These are phyloP conservation scores for Termitomyces sp. DNA, from an alignment of 768 basidiomycete genomes.

Conservation along the genomic window DNA sequence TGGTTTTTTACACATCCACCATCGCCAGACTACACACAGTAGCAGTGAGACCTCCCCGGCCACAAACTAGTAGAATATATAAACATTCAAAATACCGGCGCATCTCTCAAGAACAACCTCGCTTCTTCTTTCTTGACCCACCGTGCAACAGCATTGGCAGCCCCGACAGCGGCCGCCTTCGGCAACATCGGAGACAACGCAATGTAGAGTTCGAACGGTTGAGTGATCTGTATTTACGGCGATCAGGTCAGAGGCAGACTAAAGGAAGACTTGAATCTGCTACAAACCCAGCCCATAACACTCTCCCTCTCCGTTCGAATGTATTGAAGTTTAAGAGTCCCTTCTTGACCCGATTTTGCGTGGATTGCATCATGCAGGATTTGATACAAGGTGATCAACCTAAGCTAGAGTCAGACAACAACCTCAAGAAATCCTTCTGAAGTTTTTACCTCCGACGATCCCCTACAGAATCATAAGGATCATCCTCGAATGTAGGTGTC, in stretches of 20 bases:
- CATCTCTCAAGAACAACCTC: conserved; percentile 77
- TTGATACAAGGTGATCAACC: conserved; percentile 85
- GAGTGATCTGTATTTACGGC: conserved; percentile 65
- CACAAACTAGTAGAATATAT: neutral
- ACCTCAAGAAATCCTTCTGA: neutral
- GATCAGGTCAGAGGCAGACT: neutral
- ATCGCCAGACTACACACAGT: neutral
- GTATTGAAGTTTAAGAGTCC: conserved; percentile 81
- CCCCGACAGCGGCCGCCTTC: conserved; percentile 81
- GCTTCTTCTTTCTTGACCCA: conserved; percentile 92
- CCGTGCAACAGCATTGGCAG: conserved; percentile 82
- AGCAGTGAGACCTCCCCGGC: too few species aligned
- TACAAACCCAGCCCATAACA: conserved; percentile 89
- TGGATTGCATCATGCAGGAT: conserved; percentile 85
- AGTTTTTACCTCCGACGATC: conserved; percentile 54
- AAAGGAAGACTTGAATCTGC: neutral
- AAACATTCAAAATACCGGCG: conserved; percentile 70
- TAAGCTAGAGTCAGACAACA: conserved; percentile 21
- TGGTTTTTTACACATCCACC: too few species aligned
- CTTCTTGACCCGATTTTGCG: conserved; percentile 79
- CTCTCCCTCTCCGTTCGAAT: conserved; percentile 81
- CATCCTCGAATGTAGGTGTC: conserved; percentile 78
- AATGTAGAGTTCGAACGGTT: conserved; percentile 89
- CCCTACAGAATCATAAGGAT: conserved; percentile 64
- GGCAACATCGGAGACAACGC: conserved; percentile 77